These are phyloP conservation scores for Metschnikowia koreensis DNA, from an alignment of 805 yeast genomes.

Conservation along the genomic window DNA sequence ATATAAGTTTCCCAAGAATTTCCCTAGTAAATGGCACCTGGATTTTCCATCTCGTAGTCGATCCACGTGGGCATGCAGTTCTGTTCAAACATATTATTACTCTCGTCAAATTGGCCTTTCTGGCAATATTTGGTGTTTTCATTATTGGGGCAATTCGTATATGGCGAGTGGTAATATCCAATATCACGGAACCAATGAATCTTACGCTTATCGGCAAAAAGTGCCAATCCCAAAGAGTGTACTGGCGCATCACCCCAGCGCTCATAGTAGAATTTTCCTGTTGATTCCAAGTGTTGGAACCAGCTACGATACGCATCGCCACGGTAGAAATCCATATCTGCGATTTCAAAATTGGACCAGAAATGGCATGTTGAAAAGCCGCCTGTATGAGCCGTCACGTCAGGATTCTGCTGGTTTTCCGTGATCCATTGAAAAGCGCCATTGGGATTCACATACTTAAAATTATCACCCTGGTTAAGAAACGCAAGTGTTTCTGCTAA, in stretches of 20 bases:
- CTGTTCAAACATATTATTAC: slow-evolving; percentile 55
- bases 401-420: slow-evolving; percentile 51
- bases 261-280: slow-evolving; percentile 86
- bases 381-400: slow-evolving; percentile 39
- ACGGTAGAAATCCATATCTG: slow-evolving; percentile 77
- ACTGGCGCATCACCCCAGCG: slow-evolving; percentile 96
- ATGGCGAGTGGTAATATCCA: slow-evolving; percentile 76
- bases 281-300: slow-evolving; percentile 59
- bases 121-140: slow-evolving; percentile 45
- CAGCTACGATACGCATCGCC: slow-evolving; percentile 63
- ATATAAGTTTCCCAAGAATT: neutral
- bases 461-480: slow-evolving; percentile 54
- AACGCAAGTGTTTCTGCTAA: slow-evolving; percentile 72
- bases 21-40: slow-evolving; percentile 8
- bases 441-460: slow-evolving; percentile 45
- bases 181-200: slow-evolving; percentile 88
- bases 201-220: slow-evolving; percentile 65
- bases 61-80: slow-evolving; percentile 79
- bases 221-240: slow-evolving; percentile 68
- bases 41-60: slow-evolving; percentile 31
- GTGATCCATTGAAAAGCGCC: slow-evolving; percentile 55
- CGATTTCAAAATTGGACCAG: slow-evolving; percentile 89
- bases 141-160: slow-evolving; percentile 68
- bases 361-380: slow-evolving; percentile 76
- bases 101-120: slow-evolving; percentile 54